Base-by-base conservation (phyloP, 495 filamentous ascomycete genomes). In the Tuber microsphaerosporum region DNA sequence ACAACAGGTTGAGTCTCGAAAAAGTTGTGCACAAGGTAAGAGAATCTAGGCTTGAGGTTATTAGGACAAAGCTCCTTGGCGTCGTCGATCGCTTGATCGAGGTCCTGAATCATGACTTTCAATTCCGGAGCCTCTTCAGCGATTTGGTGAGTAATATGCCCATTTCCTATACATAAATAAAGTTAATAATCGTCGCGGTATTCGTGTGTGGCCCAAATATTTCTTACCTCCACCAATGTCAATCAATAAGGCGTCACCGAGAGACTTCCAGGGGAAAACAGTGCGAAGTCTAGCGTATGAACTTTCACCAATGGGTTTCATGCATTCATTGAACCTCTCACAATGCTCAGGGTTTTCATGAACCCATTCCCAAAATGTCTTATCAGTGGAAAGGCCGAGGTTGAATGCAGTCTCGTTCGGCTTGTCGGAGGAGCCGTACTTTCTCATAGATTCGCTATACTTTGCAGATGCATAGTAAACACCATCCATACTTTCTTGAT, bases 21-120 rank as follows among this genome's bases (percentile, higher is more conserved):
- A 76, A 90, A 86, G 73, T 88, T 84, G 68, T 89, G 85, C 26
- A 80, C 83, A 69, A 83, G 76, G 77, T 86, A 89, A 0, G 78
- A 74, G 69, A 89, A 82, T 2, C 87, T 84, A 37, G 74, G 73
- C 19, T 75, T 75, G 7, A 87, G 71, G 7, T 82, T 77, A 26
- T 79, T 79, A 14, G 83, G 81, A 2, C 83, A 74, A 51, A 75
- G 73, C 2, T 77, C 74, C 10, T 80, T 81, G 74, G 81, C 84
- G 6, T 81, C 82, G 0, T 75, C 73, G 69, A 82, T 73, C 1
- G 83, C 77, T 61, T 79, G 75, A 14, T 77, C 77, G 34, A 85
- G 73, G 71, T 86, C 85, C 39, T 86, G 84, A 8, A 86, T 83
- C 17, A 84, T 79, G 65, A 86, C 78, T 10, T 43, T 70, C 42